These are phyloP conservation scores for Kodamaea alishanica DNA, from an alignment of 1,139 yeast species.

Conservation along the genomic window DNA sequence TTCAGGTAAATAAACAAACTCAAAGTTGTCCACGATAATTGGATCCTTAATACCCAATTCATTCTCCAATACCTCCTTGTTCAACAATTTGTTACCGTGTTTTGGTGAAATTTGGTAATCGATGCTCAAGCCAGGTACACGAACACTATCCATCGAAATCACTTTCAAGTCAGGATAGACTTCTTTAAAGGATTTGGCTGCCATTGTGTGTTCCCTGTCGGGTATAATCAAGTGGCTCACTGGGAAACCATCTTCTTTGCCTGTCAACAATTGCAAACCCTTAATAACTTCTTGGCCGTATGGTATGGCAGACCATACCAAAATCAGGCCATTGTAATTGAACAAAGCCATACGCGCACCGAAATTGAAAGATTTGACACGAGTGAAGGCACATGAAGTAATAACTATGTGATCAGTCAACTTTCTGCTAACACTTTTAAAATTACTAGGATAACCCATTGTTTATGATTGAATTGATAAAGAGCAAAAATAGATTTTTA, in stretches of 20 bases:
- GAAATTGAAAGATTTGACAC: conserved; percentile 38
- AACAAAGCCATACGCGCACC: conserved; percentile 61
- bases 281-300: conserved; percentile 44
- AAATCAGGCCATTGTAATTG: conserved; percentile 34
- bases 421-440: conserved; percentile 36
- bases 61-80: conserved; percentile 18
- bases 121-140: conserved; percentile 21
- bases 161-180: conserved; percentile 45
- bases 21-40: conserved; percentile 19
- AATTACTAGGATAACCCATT: conserved; percentile 32
- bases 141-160: conserved; percentile 44
- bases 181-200: conserved; percentile 49
- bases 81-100: conserved; percentile 28
- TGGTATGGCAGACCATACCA: conserved; percentile 64
- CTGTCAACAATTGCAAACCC: conserved; percentile 34
- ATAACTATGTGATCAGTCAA: conserved; percentile 43
- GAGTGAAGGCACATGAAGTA: conserved; percentile 46
- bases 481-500: too few relatives aligned
- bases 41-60: conserved; percentile 21
- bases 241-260: conserved; percentile 22
- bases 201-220: conserved; percentile 54
- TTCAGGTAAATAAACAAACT: conserved; percentile 23
- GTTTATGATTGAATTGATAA: too few relatives aligned
- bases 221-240: conserved; percentile 48
- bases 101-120: conserved; percentile 32